Evolutionary conservation across 176 grass and related monocot species (phyloP).

Genomic region (Phoenix roebelenii): DNA sequence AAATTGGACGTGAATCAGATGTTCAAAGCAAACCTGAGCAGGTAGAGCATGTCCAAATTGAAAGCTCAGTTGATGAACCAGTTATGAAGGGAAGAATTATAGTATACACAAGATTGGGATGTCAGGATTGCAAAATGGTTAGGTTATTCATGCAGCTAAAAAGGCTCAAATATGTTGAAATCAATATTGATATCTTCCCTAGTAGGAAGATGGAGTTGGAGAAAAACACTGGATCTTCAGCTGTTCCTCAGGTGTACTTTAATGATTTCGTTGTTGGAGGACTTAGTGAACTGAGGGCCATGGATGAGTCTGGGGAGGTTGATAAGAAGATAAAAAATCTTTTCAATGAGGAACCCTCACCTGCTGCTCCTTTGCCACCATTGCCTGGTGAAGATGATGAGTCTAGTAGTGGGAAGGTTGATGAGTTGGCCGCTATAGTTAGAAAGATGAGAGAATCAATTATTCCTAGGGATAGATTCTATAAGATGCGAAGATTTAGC

Average conservation of each 20-base stretch:
- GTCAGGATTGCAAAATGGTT: slow-evolving; percentile 66
- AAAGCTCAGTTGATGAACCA: slow-evolving; percentile 26
- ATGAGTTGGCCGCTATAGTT: slow-evolving; percentile 76
- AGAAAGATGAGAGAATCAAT: slow-evolving; percentile 90
- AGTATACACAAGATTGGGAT: slow-evolving; percentile 72
- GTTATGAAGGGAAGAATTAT: slow-evolving; percentile 58
- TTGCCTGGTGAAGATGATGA: slow-evolving; percentile 93
- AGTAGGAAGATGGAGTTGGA: slow-evolving; percentile 78
- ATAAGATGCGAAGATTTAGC: slow-evolving; percentile 96
- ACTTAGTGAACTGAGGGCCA: slow-evolving; percentile 56
- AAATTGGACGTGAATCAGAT: slow-evolving; percentile 47
- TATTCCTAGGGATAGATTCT: slow-evolving; percentile 75
- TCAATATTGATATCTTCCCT: slow-evolving; percentile 84
- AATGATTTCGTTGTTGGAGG: slow-evolving; percentile 69
- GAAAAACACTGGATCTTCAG: slow-evolving; percentile 58
- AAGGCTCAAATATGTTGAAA: slow-evolving; percentile 67
- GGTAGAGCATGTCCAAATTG: slow-evolving; percentile 18
- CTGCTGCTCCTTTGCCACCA: slow-evolving; percentile 58
- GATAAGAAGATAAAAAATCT: slow-evolving; percentile 51
- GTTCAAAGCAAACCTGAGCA: slow-evolving; percentile 27
- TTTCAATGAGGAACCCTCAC: slow-evolving; percentile 40
- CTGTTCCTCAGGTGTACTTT: slow-evolving; percentile 77
- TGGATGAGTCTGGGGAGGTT: slow-evolving; percentile 59
- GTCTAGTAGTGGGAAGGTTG: slow-evolving; percentile 77
- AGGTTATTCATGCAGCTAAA: slow-evolving; percentile 54